Evolutionary conservation across 2,329 filamentous ascomycete species (phyloP), one percentile per base, ranked within the genome.

Genomic region (Ophiostoma montium): DNA sequence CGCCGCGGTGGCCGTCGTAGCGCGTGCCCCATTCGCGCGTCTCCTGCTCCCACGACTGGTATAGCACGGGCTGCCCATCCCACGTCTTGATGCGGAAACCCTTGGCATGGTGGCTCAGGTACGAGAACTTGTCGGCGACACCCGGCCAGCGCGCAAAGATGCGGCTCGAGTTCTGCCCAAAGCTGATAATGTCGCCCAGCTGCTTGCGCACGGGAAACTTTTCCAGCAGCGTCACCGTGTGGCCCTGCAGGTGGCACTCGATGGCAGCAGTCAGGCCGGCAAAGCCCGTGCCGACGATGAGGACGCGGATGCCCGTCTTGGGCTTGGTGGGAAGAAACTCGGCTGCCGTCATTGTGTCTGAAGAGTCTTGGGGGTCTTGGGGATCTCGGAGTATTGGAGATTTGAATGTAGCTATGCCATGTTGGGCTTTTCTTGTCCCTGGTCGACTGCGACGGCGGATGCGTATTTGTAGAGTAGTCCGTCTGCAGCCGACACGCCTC

Each of bases 111-210:
- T 69, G 73, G 54, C 70, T 72, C 27, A 79, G 65, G 1, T 65
- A 63, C 44, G 70, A 66, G 51, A 78, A 64, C 58, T 67, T 61
- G 31, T 67, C 67, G 8, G 66, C 64, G 5, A 78, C 67, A 15
- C 67, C 66, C 15, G 72, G 70, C 55, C 55, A 57, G n/a, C 52
- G 52, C 5, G 38, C 31, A 56, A 80, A 78, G 54, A 82, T 78
- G 33, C 76, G 71, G 1, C 75, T 74, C 12, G 68, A 72, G 55
- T 81, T 81, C 44, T 74, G 68, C 2, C 76, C 75, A 52, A 79
- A 79, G 19, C 71, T 75, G 54, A 80, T 80, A 53, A 80, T 78
- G 61, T 80, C 74, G 47, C 77, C 78, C 0, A 80, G 68, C 11
- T 67, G 62, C 55, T 79, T 80, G 52, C 79, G 68, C 46, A 71